Evolutionary conservation across 2,329 filamentous ascomycete genomes (phyloP).

Genomic region (Fusarium sacchari): DNA sequence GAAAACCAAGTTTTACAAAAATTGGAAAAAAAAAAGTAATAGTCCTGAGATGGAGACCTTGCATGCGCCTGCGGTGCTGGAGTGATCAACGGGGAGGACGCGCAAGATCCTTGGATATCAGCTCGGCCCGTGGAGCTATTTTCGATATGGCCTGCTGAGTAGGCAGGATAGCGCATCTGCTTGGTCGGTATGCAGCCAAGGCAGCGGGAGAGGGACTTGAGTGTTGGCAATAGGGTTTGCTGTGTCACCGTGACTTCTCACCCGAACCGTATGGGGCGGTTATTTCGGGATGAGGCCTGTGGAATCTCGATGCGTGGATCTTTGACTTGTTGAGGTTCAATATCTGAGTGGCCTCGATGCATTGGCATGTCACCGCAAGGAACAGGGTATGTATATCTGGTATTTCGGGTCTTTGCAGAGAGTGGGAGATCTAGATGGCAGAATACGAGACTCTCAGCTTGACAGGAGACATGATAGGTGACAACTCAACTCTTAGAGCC

Average conservation of each 20-base stretch:
- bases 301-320: neutral
- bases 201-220: neutral
- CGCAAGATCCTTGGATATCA: neutral
- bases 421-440: neutral
- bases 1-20: neutral
- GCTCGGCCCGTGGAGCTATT: conserved; percentile 5
- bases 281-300: neutral
- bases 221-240: neutral
- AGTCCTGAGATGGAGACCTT: neutral
- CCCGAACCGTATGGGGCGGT: neutral
- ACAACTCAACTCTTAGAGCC: neutral
- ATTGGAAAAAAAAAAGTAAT: neutral
- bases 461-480: neutral
- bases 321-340: neutral
- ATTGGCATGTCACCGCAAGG: neutral
- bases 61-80: neutral
- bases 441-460: neutral
- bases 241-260: neutral
- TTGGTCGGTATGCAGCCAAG: conserved; percentile 14
- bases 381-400: neutral
- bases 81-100: neutral
- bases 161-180: neutral
- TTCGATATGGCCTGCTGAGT: neutral
- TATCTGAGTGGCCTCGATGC: neutral
- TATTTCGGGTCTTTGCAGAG: neutral